Percentiles rank a stretch among this genome's conserved stretches.
These are phyloP conservation scores for Boletus sp. DNA, from an alignment of 1,284 basidiomycete species.

Conservation along the genomic window DNA sequence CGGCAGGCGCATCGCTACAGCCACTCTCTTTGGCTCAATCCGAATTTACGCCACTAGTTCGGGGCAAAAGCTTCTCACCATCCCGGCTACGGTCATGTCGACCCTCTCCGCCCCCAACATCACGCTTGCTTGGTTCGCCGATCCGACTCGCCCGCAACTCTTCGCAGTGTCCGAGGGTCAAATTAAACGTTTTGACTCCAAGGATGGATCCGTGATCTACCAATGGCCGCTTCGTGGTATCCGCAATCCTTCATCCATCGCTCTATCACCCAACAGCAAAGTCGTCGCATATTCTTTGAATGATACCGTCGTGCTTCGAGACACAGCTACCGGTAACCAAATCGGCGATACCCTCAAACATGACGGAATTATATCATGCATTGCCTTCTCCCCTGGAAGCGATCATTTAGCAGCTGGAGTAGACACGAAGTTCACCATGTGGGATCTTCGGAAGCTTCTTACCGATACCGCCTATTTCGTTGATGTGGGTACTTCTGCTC, in stretches of 20 bases:
- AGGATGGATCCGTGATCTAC: constrained; percentile 13
- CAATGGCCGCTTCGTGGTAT: constrained; percentile 10
- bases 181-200: constrained; percentile 17
- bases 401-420: constrained; percentile 8
- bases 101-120: constrained; percentile 2
- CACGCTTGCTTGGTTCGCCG: constrained; percentile 12
- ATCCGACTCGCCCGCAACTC: constrained; percentile 10
- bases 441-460: not conserved
- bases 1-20: constrained; percentile 11
- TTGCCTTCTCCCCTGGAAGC: constrained; percentile 11
- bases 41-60: constrained; percentile 9
- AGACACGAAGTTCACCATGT: constrained; percentile 5
- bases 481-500: not conserved
- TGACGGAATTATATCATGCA: constrained; percentile 5
- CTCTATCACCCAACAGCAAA: constrained; percentile 5
- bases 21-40: constrained; percentile 13
- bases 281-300: constrained; percentile 5
- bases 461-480: not conserved
- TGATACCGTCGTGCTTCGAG: constrained; percentile 4
- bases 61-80: constrained; percentile 18
- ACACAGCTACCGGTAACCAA: constrained; percentile 7
- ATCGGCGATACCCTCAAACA: constrained; percentile 1
- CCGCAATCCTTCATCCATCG: constrained; percentile 7
- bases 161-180: constrained; percentile 22
- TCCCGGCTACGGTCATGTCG: constrained; percentile 15